These are phyloP conservation scores for Gleditsia sinensis DNA, from an alignment of 306 rosid species.

Conservation along the genomic window DNA sequence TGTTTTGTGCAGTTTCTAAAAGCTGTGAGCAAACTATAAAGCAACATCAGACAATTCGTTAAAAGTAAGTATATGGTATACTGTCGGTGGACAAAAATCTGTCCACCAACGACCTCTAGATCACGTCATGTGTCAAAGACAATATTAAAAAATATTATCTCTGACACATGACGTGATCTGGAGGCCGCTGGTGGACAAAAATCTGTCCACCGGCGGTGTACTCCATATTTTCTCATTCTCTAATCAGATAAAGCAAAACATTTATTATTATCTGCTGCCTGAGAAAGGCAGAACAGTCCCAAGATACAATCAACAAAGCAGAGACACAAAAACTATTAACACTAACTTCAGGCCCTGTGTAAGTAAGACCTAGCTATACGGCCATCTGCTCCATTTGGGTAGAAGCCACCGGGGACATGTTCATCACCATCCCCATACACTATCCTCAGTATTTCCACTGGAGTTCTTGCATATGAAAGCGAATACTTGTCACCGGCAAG, in stretches of 20 bases:
- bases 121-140: too few relatives aligned
- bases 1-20: too few relatives aligned
- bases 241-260: neutral
- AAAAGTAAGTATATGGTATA: too few relatives aligned
- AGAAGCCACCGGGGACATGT: slow-evolving; percentile 57
- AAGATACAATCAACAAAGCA: neutral
- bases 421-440: slow-evolving; percentile 57
- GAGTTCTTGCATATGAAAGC: slow-evolving; percentile 51
- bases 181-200: too few relatives aligned
- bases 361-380: slow-evolving; percentile 50
- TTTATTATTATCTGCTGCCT: neutral
- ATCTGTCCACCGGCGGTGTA: too few relatives aligned
- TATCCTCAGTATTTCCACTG: slow-evolving; percentile 62
- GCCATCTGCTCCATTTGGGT: slow-evolving; percentile 60
- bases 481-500: slow-evolving; percentile 54
- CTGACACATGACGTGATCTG: too few relatives aligned
- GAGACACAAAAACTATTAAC: too few relatives aligned
- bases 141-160: too few relatives aligned
- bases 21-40: neutral
- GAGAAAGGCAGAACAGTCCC: neutral
- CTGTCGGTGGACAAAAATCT: too few relatives aligned
- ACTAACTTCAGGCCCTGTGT: neutral
- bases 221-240: too few relatives aligned
- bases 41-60: neutral
- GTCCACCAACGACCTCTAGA: too few relatives aligned